A percentile compares a stretch with the other conserved stretches of the same genome.
These are phyloP conservation scores for Cardiospermum halicacabum DNA, from an alignment of 345 rosid genomes.

Conservation along the genomic window DNA sequence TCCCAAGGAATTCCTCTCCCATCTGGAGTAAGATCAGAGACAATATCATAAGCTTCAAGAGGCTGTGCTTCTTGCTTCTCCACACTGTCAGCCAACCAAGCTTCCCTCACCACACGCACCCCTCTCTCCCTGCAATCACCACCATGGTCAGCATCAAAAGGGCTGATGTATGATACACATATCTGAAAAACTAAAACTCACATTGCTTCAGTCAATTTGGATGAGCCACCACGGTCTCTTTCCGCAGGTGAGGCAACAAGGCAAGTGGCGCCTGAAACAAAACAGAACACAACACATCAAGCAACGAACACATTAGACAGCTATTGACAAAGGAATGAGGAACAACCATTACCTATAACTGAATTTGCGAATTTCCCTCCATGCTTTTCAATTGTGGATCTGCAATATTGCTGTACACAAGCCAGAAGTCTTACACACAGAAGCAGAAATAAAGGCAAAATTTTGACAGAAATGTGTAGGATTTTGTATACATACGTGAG, in stretches of 20 bases:
- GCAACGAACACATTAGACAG: neutral
- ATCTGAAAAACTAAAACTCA: constrained; percentile 23
- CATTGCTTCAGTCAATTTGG: constrained; percentile 69
- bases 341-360: constrained; percentile 42
- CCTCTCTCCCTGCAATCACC: constrained; percentile 45
- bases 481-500: constrained; percentile 40
- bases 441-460: neutral
- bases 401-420: constrained; percentile 62
- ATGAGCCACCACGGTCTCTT: constrained; percentile 60
- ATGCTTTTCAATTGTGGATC: constrained; percentile 43
- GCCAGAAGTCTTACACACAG: neutral
- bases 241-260: constrained; percentile 59
- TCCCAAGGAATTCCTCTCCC: constrained; percentile 74
- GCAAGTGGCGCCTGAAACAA: constrained; percentile 44
- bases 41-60: constrained; percentile 52
- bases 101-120: constrained; percentile 54
- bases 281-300: neutral
- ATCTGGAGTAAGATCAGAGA: constrained; percentile 51
- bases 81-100: constrained; percentile 65
- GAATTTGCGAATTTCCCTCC: constrained; percentile 62
- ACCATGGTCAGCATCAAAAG: too few relatives aligned
- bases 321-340: neutral
- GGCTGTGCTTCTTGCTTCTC: constrained; percentile 71
- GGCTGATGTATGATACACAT: too few relatives aligned
- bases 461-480: neutral